Evolutionary conservation across 139 green algal genomes (phyloP), one percentile per base, ranked within the genome.

Genomic region (Gonium pectorale): DNA sequence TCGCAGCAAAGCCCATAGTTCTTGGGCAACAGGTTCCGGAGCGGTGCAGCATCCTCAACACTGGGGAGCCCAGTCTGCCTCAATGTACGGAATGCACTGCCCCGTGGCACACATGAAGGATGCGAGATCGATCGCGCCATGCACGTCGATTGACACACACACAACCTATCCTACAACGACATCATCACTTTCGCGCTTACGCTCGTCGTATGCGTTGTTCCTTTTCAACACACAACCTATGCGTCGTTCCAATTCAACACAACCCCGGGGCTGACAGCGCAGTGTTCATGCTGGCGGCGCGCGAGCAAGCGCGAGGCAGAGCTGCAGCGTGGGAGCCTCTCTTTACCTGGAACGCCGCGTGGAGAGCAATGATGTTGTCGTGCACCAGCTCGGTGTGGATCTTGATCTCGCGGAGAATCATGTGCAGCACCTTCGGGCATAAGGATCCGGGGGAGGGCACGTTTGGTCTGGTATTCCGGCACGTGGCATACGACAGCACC

Each of bases 331-430:
- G n/a, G n/a, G n/a, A n/a, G n/a, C n/a, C n/a, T n/a, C n/a, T n/a
- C n/a, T n/a, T n/a, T n/a, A 89, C 84, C 67, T 89, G 44, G 60
- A 89, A 89, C 7, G 78, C 85, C 0, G 69, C 85, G 49, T 46
- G 79, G 31, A 89, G 69, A 46, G 63, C 31, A 37, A 89, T 51
- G 29, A 89, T 51, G 62, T 89, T 72, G 29, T 71, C 68, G 41
- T 89, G 85, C 24, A 26, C 51, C 59, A 86, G 51, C 11, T 27
- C 41, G 2, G 78, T 56, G 59, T 89, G 85, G 31, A 89, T 62
- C 11, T 52, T 54, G 2, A 89, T 68, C 70, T 89, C 85, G 8
- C 85, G 66, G 8, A 49, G 37, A 31, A 72, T 19, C 66, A 11
- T 72, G 66, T 40, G 31, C 11, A 40, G 13, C 62, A 13, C 13